A percentile compares a stretch with the other conserved stretches of the same genome.
phyloP scores from a whole-genome alignment of 768 basidiomycete species.

The Pholiota conissans region DNA sequence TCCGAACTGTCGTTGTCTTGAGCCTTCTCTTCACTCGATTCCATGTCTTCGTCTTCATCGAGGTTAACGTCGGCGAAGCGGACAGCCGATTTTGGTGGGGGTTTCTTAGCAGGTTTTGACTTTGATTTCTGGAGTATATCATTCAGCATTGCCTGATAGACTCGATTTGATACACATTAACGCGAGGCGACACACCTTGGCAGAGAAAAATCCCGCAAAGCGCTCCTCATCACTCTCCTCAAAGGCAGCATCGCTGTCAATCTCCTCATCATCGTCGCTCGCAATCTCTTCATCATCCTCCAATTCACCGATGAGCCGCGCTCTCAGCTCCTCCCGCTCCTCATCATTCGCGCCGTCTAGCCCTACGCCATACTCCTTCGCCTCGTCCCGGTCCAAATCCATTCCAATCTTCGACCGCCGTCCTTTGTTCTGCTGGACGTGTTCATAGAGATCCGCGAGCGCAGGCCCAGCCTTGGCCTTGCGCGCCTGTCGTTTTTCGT shows the following conservation, averaged over 20 bases:
- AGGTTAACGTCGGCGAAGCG: conserved; percentile 61
- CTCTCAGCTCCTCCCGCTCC: conserved; percentile 34
- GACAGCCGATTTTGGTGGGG: conserved; percentile 29
- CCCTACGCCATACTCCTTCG: conserved; percentile 36
- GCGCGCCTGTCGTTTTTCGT: conserved; percentile 48
- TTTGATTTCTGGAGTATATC: conserved; percentile 25
- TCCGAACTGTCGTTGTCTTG: conserved; percentile 36
- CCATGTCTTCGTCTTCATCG: conserved; percentile 52
- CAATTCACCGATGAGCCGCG: conserved; percentile 53
- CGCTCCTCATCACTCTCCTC: conserved; percentile 81
- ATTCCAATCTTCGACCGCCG: conserved; percentile 54
- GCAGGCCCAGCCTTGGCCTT: conserved; percentile 39
- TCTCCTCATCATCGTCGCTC: conserved; percentile 80
- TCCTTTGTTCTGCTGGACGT: conserved; percentile 46
- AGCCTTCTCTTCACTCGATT: conserved; percentile 34
- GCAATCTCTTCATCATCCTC: conserved; percentile 55
- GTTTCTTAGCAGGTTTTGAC: conserved; percentile 26
- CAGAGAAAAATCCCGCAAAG: conserved; percentile 64
- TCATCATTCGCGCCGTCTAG: conserved; percentile 42
- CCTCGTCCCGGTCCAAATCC: conserved; percentile 59
- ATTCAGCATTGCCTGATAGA: conserved; percentile 1
- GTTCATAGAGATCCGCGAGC: conserved; percentile 63
- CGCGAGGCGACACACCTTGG: conserved; percentile 34
- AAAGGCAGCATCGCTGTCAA: conserved; percentile 83
- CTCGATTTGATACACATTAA: conserved; percentile 3